Percentiles rank a stretch among this genome's conserved stretches.
Evolutionary conservation across 2,329 filamentous ascomycete genomes (phyloP).

Genomic region (Aspergillus sp.): DNA sequence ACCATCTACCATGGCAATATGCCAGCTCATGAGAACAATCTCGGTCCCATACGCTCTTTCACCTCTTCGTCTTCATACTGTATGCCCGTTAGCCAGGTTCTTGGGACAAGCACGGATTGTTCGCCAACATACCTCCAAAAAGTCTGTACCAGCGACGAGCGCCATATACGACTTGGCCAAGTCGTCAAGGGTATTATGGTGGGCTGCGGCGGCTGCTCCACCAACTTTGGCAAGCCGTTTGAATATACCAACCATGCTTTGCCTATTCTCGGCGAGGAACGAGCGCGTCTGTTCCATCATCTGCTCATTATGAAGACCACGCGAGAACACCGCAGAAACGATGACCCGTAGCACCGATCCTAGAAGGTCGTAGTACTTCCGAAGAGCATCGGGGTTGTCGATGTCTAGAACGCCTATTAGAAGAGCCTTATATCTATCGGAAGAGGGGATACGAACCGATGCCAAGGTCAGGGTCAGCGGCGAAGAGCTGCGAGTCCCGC

Average conservation of each 20-base stretch:
- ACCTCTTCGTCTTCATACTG: constrained; percentile 45
- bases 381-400: constrained; percentile 67
- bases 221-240: constrained; percentile 85
- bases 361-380: constrained; percentile 81
- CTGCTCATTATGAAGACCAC: constrained; percentile 75
- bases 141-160: constrained; percentile 77
- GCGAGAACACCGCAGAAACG: constrained; percentile 74
- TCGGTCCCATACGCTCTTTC: constrained; percentile 27
- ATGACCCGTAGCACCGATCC: constrained; percentile 78
- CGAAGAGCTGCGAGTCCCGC: constrained; percentile 79
- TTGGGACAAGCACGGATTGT: no score
- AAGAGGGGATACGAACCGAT: constrained; percentile 50
- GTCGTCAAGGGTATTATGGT: constrained; percentile 67
- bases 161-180: constrained; percentile 83
- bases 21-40: constrained; percentile 32
- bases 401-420: constrained; percentile 49
- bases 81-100: constrained; percentile 13
- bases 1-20: background rate
- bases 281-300: constrained; percentile 70
- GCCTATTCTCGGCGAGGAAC: constrained; percentile 80
- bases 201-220: constrained; percentile 41
- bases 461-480: constrained; percentile 88
- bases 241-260: constrained; percentile 82
- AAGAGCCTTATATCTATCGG: background rate
- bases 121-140: constrained; percentile 69